A percentile compares a stretch with the other conserved stretches of the same genome.
Conservation (phyloP, 495 filamentous ascomycete genomes). For the Gamarada debralockiae region DNA sequence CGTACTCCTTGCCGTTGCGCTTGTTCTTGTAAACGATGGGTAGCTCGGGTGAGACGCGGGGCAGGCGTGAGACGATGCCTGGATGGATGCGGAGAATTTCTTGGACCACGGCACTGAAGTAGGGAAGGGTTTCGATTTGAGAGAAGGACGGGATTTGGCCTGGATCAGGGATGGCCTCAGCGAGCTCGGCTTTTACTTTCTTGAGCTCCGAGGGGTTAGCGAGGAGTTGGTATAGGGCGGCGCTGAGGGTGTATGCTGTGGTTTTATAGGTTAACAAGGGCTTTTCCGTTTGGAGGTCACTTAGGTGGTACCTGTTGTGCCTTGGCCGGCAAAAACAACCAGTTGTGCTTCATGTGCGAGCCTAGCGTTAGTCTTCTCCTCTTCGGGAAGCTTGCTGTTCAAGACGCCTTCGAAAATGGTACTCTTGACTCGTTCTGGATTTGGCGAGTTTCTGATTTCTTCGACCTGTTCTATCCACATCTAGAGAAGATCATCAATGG, state of each 20-base stretch:
- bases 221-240: slow-evolving; percentile 28
- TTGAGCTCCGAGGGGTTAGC: slow-evolving; percentile 22
- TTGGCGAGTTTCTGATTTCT: too few species aligned
- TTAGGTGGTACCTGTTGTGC: slow-evolving; percentile 12
- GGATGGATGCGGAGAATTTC: slow-evolving; percentile 41
- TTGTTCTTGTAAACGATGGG: slow-evolving; percentile 7
- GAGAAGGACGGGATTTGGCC: background rate
- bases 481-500: too few species aligned
- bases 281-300: too few species aligned
- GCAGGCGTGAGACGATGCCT: too few species aligned
- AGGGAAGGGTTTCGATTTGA: slow-evolving; percentile 39
- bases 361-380: slow-evolving; percentile 28
- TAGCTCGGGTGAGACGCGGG: too few species aligned
- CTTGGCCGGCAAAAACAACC: slow-evolving; percentile 17
- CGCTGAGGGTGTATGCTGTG: slow-evolving; percentile 6
- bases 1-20: background rate
- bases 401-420: slow-evolving; percentile 17
- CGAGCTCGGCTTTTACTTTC: slow-evolving; percentile 30
- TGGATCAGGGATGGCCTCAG: slow-evolving; percentile 18
- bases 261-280: too few species aligned
- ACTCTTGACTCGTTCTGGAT: too few species aligned
- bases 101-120: slow-evolving; percentile 39
- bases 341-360: slow-evolving; percentile 28
- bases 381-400: slow-evolving; percentile 14
- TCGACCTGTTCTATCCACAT: too few species aligned